Evolutionary conservation across 73 alveolate genomes (phyloP).

Genomic region (Urostyla sp.): DNA sequence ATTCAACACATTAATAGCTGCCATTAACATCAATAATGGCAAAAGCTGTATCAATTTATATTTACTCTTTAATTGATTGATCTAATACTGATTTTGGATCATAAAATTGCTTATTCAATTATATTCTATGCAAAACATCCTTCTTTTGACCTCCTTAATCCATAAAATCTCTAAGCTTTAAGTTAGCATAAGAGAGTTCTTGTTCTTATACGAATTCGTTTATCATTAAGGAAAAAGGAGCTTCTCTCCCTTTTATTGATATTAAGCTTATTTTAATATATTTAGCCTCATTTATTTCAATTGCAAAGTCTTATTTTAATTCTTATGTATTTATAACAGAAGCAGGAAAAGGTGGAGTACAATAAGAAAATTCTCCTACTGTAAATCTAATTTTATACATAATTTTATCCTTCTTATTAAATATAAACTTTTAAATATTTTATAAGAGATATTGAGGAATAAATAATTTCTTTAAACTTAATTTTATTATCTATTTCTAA

Average conservation of each 20-base stretch:
- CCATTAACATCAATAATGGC: constrained; percentile 17
- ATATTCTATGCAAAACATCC: constrained; percentile 21
- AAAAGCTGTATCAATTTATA: constrained; percentile 23
- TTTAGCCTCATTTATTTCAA: constrained; percentile 29
- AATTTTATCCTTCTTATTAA: not conserved
- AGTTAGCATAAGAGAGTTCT: not conserved
- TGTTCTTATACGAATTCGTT: constrained; percentile 25
- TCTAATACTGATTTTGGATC: constrained; percentile 1
- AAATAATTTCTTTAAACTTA: constrained; percentile 3
- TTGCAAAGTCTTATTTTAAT: constrained; percentile 7
- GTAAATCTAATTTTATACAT: constrained; percentile 4
- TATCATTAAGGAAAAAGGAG: not conserved
- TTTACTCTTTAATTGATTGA: not conserved
- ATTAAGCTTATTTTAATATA: constrained; percentile 9
- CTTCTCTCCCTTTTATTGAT: constrained; percentile 23
- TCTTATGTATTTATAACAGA: not conserved
- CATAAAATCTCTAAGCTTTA: constrained; percentile 33
- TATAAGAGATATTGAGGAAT: constrained; percentile 8
- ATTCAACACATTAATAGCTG: constrained; percentile 1
- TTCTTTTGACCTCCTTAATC: constrained; percentile 17
- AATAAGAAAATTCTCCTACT: constrained; percentile 26
- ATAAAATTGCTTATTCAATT: constrained; percentile 25
- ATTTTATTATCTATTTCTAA: not conserved
- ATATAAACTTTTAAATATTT: not conserved
- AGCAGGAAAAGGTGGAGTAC: not conserved